Base-by-base conservation (phyloP, 2,329 filamentous ascomycete species). In the Leptographium procerum region DNA sequence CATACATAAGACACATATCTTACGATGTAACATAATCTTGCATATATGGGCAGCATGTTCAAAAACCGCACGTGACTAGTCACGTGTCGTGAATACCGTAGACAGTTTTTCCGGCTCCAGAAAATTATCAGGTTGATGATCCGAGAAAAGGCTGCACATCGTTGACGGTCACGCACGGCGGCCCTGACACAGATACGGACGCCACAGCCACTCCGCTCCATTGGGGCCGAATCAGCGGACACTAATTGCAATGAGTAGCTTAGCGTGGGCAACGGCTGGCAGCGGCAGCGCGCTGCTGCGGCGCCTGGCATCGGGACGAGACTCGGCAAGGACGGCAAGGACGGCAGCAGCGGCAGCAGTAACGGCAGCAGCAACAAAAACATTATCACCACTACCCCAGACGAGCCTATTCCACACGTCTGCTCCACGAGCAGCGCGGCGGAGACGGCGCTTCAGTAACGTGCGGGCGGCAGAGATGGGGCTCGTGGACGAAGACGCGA, bases 391-490 rank as follows among this genome's bases (percentile, higher is more conserved):
- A n/a, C n/a, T n/a, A n/a, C n/a, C n/a, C n/a, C 65, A 57, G 36
- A 47, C 55, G 6, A 57, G 50, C 53, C 40, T 34, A n/a, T 80
- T 84, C 68, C 80, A 83, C 71, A 79, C 70, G 68, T 80, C 79
- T 52, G 69, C 75, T 52, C 68, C 71, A 52, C 71, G 78, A 40
- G 67, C 72, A 61, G 75, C 72, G 61, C 74, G 77, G 63, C 74
- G 75, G 64, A 74, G 69, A 61, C 67, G 75, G 57, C 73, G 78
- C 48, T 82, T 82, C 68, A 76, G 72, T 65, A 83, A 74, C 67
- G 70, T 83, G 64, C 75, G 71, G 60, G 79, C 78, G 26, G 71
- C 74, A 57, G 70, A 81, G 64, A 71, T 83, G 70, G 80, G 80
- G 1, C 69, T 83, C 47, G 65, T 74, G 51, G 71, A 72, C 57